Evolutionary conservation across 2,329 filamentous ascomycete genomes (phyloP).

Genomic region (Colletotrichum orbiculare): DNA sequence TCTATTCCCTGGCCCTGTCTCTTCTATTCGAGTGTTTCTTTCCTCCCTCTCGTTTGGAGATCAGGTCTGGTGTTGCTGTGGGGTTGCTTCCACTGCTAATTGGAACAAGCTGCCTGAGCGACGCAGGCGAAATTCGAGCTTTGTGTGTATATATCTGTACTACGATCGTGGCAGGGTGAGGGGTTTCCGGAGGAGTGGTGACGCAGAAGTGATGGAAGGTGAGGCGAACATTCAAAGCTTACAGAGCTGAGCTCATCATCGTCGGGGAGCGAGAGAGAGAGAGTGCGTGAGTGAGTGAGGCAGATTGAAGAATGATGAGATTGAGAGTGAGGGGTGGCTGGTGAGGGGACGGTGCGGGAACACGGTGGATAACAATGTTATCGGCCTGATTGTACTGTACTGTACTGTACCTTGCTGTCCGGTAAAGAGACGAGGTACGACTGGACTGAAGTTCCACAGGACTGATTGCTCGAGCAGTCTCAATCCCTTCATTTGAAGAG

Average conservation of each 20-base stretch:
- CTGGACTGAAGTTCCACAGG: no score
- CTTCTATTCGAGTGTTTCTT: background rate
- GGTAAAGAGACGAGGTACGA: no score
- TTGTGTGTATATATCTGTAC: background rate
- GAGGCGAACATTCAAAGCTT: slow-evolving; percentile 28
- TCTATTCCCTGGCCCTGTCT: background rate
- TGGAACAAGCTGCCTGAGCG: no score
- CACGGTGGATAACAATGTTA: background rate
- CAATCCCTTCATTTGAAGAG: no score
- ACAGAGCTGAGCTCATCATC: slow-evolving; percentile 3
- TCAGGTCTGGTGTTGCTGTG: background rate
- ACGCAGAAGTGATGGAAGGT: slow-evolving; percentile 30
- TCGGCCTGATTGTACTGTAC: background rate
- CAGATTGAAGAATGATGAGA: no score
- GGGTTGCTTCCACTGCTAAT: no score
- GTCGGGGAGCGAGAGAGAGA: background rate
- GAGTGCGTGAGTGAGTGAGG: background rate
- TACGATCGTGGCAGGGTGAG: background rate
- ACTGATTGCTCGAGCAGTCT: no score
- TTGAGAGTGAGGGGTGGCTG: no score
- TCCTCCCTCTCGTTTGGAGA: background rate
- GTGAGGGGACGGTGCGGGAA: slow-evolving; percentile 10
- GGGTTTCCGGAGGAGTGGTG: slow-evolving; percentile 13
- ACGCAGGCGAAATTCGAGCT: background rate
- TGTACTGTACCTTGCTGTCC: no score